Evolutionary conservation across 352 stramenopile genomes (phyloP).

Genomic region (Pythium inflatum): DNA sequence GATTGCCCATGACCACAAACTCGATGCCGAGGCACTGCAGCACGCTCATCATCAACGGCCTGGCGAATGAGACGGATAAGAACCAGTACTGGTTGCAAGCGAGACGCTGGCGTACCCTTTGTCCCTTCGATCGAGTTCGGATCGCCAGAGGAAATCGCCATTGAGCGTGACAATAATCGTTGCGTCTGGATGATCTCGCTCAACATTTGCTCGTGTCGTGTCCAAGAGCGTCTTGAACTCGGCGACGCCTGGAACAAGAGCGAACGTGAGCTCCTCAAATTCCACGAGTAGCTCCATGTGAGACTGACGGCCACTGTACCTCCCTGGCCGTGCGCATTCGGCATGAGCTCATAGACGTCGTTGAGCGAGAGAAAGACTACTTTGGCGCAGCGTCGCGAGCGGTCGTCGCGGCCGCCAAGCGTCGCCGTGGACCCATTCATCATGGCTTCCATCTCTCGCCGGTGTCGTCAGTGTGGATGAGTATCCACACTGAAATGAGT

Average conservation of each 20-base stretch:
- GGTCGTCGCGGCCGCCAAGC: not conserved
- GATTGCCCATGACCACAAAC: conserved; percentile 75
- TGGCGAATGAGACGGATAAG: conserved; percentile 19
- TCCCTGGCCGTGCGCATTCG: conserved; percentile 38
- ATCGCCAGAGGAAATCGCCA: conserved; percentile 74
- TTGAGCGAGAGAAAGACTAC: conserved; percentile 73
- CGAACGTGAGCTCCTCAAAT: not conserved
- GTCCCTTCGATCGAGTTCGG: conserved; percentile 61
- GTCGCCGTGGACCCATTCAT: conserved; percentile 9
- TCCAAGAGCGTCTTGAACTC: conserved; percentile 62
- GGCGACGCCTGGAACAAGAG: conserved; percentile 39
- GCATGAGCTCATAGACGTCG: conserved; percentile 73
- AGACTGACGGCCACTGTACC: not conserved
- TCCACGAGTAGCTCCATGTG: not conserved
- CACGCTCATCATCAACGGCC: conserved; percentile 68
- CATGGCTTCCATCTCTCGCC: not conserved
- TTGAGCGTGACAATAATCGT: conserved; percentile 68
- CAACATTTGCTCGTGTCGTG: conserved; percentile 28
- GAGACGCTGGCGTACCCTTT: conserved; percentile 54
- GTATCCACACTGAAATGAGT: too few species aligned
- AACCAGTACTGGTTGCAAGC: not conserved
- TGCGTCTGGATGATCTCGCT: conserved; percentile 24
- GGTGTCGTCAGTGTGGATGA: too few species aligned
- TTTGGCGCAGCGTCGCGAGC: conserved; percentile 16
- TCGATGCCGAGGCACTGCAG: conserved; percentile 59